Evolutionary conservation across 331 rosid species (phyloP).

Genomic region (Quercus phellos): DNA sequence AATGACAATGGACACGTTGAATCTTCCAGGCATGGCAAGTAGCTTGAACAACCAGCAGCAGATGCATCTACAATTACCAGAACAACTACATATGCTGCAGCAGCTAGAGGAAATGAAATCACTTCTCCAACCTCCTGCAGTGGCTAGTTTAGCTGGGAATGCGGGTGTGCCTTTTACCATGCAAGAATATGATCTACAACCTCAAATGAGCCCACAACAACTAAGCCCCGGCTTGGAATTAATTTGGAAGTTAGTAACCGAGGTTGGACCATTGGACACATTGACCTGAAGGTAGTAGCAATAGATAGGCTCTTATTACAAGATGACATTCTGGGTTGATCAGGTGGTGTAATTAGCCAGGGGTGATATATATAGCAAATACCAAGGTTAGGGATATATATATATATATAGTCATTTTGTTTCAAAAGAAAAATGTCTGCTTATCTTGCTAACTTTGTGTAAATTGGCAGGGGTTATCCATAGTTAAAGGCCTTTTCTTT

Average conservation of each 20-base stretch:
- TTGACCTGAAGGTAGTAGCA: slow-evolving; percentile 3
- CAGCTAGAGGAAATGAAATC: slow-evolving; percentile 10
- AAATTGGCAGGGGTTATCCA: too few species aligned
- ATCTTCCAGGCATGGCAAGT: not conserved
- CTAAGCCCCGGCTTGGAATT: not conserved
- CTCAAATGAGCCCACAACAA: slow-evolving; percentile 3
- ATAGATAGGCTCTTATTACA: not conserved
- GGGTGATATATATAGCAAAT: not conserved
- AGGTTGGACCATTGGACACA: not conserved
- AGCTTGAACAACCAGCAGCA: slow-evolving; percentile 1
- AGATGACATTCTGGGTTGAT: not conserved
- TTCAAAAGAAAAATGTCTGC: not conserved
- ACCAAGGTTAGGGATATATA: not conserved
- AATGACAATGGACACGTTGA: not conserved
- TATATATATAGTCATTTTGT: not conserved
- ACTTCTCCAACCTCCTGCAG: not conserved
- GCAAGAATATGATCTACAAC: not conserved
- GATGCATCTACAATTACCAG: not conserved
- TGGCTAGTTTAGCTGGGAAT: not conserved
- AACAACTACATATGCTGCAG: not conserved
- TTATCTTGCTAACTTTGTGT: too few species aligned
- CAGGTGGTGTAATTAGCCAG: not conserved
- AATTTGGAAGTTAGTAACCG: not conserved
- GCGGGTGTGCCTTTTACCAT: slow-evolving; percentile 10
- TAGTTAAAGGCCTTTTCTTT: too few species aligned